phyloP scores from a whole-genome alignment of 2,329 filamentous ascomycete genomes.

The Microdochium paspali region DNA sequence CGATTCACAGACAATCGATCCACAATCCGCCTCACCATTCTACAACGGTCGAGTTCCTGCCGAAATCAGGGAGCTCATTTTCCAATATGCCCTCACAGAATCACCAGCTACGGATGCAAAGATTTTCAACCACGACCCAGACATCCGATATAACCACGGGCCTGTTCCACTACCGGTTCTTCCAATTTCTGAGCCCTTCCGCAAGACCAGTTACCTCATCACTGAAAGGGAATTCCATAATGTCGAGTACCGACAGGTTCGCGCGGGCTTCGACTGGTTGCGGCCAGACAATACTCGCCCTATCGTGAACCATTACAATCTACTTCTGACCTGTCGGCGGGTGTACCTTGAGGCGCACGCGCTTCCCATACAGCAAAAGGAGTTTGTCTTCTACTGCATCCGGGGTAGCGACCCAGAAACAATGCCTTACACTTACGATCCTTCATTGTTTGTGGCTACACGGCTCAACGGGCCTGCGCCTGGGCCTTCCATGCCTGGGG shows the following conservation, averaged over 20 bases:
- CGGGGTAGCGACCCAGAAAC: constrained; percentile 3
- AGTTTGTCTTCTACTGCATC: constrained; percentile 18
- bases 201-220: constrained; percentile 7
- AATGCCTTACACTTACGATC: constrained; percentile 5
- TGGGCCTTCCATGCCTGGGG: neutral
- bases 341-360: constrained; percentile 21
- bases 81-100: constrained; percentile 19
- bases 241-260: neutral
- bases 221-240: neutral
- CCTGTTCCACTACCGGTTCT: neutral
- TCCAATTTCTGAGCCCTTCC: constrained; percentile 7
- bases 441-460: constrained; percentile 11
- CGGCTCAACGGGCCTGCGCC: constrained; percentile 6
- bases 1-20: constrained; percentile 6
- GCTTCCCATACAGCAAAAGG: constrained; percentile 17
- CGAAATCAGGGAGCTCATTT: constrained; percentile 25
- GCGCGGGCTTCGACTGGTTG: constrained; percentile 13
- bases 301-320: constrained; percentile 9
- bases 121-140: constrained; percentile 1
- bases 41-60: constrained; percentile 12
- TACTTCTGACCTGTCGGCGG: constrained; percentile 23
- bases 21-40: constrained; percentile 11
- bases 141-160: constrained; percentile 12
- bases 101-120: constrained; percentile 2
- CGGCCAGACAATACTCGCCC: constrained; percentile 19